Percentiles rank a stretch among this genome's conserved stretches.
Evolutionary conservation across 202 grass and related monocot species (phyloP).

Genomic region (Dendrocalamus latiflorus): DNA sequence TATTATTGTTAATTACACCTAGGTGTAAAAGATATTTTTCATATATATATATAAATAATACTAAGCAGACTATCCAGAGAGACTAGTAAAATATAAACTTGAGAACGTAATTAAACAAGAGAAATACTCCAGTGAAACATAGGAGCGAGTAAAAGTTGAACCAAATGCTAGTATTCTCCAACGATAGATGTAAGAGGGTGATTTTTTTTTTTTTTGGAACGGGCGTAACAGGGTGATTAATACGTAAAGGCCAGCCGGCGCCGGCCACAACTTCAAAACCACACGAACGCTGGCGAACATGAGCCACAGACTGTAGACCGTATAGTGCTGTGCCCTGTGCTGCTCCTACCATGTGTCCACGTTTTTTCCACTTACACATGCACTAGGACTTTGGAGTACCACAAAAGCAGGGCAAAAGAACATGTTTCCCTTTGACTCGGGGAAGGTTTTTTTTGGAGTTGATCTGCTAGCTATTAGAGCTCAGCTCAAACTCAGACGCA

Average conservation of each 20-base stretch:
- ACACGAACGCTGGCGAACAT: slow-evolving; percentile 7
- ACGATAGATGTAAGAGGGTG: not conserved
- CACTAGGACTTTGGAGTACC: not conserved
- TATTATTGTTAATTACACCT: too few species aligned
- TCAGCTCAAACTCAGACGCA: not conserved
- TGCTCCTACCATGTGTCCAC: not conserved
- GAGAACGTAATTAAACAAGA: not conserved
- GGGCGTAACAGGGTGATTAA: not conserved
- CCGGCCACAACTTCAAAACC: not conserved
- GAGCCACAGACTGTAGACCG: not conserved
- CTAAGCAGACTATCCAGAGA: not conserved
- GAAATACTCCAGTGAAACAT: not conserved
- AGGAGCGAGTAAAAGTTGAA: not conserved
- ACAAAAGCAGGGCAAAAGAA: not conserved
- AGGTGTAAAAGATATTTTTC: too few species aligned
- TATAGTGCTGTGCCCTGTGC: not conserved
- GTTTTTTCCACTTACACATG: not conserved
- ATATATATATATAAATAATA: not conserved
- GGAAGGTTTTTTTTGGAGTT: not conserved
- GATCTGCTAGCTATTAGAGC: too few species aligned
- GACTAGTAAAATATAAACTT: too few species aligned
- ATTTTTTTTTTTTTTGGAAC: not conserved
- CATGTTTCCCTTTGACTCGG: slow-evolving; percentile 31
- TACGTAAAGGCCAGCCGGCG: slow-evolving; percentile 15
- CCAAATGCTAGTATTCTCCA: not conserved